phyloP scores from a whole-genome alignment of 345 rosid genomes.

The Eucalyptus dawsonii region DNA sequence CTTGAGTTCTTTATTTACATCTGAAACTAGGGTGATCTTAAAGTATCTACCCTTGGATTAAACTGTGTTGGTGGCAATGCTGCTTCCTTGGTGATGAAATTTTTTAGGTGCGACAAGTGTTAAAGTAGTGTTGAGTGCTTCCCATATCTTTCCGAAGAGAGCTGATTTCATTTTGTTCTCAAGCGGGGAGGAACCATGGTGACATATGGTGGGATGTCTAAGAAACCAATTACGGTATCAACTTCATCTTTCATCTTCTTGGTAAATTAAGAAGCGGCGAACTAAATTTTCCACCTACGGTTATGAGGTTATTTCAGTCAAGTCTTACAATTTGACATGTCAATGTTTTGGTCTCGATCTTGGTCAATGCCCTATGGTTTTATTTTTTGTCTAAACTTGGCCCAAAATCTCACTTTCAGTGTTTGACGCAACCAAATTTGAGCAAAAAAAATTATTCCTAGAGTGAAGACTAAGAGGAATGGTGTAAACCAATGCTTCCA shows the following conservation, averaged over 20 bases:
- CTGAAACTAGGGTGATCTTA: constrained; percentile 31
- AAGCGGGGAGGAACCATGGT: constrained; percentile 85
- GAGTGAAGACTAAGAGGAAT: too few relatives aligned
- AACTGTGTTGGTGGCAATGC: constrained; percentile 88
- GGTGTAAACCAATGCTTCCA: too few relatives aligned
- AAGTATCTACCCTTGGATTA: constrained; percentile 73
- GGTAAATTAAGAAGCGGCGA: constrained; percentile 9
- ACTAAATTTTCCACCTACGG: background rate
- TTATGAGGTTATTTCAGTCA: background rate
- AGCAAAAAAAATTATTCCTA: too few relatives aligned
- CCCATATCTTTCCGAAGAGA: background rate
- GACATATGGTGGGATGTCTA: constrained; percentile 96
- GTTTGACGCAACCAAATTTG: background rate
- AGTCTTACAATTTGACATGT: background rate
- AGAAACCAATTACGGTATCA: constrained; percentile 65
- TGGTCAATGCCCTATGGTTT: background rate
- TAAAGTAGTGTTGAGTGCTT: background rate
- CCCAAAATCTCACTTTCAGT: background rate
- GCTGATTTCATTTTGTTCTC: background rate
- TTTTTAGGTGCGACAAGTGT: constrained; percentile 34
- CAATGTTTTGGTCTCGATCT: background rate
- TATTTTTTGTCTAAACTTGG: background rate
- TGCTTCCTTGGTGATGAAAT: constrained; percentile 71
- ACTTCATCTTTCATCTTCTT: constrained; percentile 77
- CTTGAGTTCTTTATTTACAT: background rate